Conservation (phyloP, 179 eudicot species). For the Heliamphora pulchella region DNA sequence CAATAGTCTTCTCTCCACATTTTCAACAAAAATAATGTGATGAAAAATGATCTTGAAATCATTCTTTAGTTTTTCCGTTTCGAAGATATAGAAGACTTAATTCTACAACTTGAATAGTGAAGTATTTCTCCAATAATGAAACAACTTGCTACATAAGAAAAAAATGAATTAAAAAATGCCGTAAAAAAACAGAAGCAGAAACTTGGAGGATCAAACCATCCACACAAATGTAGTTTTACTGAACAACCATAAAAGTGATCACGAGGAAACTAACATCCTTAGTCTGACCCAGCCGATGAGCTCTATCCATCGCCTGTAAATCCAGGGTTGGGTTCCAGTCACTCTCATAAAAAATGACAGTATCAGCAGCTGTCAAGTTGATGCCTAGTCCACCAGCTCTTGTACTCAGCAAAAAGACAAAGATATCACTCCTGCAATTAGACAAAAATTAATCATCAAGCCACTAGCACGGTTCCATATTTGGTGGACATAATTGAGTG, state of each 20-base stretch:
- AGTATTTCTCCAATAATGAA: not conserved
- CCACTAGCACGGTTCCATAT: not conserved
- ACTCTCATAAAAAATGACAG: constrained; percentile 96
- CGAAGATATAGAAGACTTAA: not conserved
- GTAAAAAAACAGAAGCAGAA: too few species aligned
- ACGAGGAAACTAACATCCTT: constrained; percentile 66
- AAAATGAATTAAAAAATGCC: not conserved
- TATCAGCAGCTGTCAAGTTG: constrained; percentile 95
- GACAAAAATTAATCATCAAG: not conserved
- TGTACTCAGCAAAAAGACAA: constrained; percentile 91
- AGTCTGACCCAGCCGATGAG: constrained; percentile 98
- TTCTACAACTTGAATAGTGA: not conserved
- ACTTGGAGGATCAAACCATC: not conserved
- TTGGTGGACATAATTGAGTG: not conserved
- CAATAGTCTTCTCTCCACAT: not conserved
- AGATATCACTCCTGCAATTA: constrained; percentile 76
- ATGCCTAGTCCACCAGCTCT: constrained; percentile 98
- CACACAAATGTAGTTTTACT: not conserved
- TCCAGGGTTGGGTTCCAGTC: constrained; percentile 99
- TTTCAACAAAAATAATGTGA: not conserved
- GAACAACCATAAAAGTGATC: constrained; percentile 6
- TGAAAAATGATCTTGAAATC: not conserved
- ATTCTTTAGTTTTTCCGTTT: not conserved
- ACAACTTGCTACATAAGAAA: not conserved
- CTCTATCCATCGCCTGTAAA: constrained; percentile 98